Base-by-base conservation (phyloP, 2,329 filamentous ascomycete genomes). In the Chrysoporthe austroafricana region DNA sequence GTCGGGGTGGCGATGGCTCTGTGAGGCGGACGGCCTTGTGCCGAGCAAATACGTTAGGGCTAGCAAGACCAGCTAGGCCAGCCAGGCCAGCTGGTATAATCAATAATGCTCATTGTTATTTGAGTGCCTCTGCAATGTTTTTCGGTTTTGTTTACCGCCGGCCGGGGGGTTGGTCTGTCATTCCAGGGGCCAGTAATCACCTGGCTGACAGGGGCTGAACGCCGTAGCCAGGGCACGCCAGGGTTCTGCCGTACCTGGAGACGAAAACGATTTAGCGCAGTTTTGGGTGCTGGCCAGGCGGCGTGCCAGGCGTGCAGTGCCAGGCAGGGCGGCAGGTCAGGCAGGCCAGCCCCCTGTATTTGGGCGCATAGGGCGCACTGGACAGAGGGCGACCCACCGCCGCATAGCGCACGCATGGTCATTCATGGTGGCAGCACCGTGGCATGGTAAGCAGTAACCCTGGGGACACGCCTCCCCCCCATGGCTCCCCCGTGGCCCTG, bases 1-100 rank as follows among this genome's bases (percentile, higher is more conserved):
- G 9, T 60, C 34, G 66, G 68, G 9, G 26, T 69, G 8, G 48
- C 50, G 39, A 32, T 70, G 65, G 62, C 34, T 34, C 21, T 70
- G 32, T 69, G 43, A 52, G 42, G 8, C 36, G 18, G 21, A 18
- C 9, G 8, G 21, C 3, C 26, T 13, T 14, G 36, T 39, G 34
- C 2, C 2, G 1, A 57, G 14, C 26, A 57, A 32, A 26, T 57
- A 16, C 36, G 34, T 34, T 26, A 21, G 16, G 9, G 52, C 46
- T 2, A 7, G n/a, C 46, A 21, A 50, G 7, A 8, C 5, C 26
- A 18, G 32, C 32, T 26, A 56, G 14, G 54, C 5, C 32, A 4
- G 11, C 8, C 54, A 57, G 13, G 54, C 26, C 26, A 26, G 26
- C 26, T 2, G 26, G 26, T 26, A 26, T 26, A 26, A 26, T 26